Evolutionary conservation across 768 basidiomycete genomes (phyloP), one percentile per base, ranked within the genome.

Genomic region (Hydnum rufescens): DNA sequence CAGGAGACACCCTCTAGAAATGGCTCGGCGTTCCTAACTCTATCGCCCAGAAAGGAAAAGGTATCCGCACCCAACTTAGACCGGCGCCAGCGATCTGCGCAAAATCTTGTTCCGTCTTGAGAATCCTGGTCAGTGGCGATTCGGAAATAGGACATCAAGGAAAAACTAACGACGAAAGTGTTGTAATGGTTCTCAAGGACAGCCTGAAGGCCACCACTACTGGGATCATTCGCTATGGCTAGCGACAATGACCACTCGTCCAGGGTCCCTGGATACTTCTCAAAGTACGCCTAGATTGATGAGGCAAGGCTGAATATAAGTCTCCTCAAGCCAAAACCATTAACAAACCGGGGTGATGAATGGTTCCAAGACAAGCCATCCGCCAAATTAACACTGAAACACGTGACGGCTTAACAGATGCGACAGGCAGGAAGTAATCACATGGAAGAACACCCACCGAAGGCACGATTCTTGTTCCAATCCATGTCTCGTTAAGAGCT

Each of bases 51-150:
- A 73, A 97, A 0, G 81, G 77, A 50, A 97, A 63, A 1, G 93
- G 84, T 44, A 97, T 85, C 44, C 92, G 83, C 55, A 96, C 76
- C 60, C 77, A 95, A 65, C 95, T 96, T 55, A 99, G 76, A 29
- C 95, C 95, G 8, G 92, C 93, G 26, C 72, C 82, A 32, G 93
- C 90, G 54, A 97, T 92, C 59, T 83, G 68, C 13, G 90, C 90
- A 62, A 96, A 95, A 64, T 97, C 93, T 61, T 82, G 66, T 63
- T 97, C 93, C 39, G 92, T 97, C 86, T 92, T 58, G 57, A 47
- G 16, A 8, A 28, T 22, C 32, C 42, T 44, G 47, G 34, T 4
- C 42, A 88, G 51, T 23, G 16, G 49, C 5, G 18, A 49, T 25
- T 22, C 3, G 29, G 22, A 5, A 34, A 43, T 39, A 42, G 4